Conservation (phyloP, 1,284 basidiomycete species). For the Trichosporon sp. region DNA sequence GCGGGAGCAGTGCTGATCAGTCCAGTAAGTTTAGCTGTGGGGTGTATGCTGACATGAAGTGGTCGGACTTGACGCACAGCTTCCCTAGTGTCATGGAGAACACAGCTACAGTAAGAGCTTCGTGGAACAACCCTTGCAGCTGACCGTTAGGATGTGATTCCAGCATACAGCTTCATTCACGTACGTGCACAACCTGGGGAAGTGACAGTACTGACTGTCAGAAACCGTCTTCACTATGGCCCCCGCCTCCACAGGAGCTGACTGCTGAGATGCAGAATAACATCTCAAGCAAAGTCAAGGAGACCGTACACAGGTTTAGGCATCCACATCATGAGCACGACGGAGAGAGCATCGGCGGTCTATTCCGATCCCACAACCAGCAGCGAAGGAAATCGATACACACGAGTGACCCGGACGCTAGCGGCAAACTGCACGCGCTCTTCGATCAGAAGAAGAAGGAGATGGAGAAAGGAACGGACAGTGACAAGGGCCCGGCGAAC, state of each 20-base stretch:
- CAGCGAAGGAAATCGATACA: conserved; percentile 2
- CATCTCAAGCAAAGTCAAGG: conserved; percentile 61
- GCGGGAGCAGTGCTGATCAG: conserved; percentile 81
- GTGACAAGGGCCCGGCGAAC: conserved; percentile 16
- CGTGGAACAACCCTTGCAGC: conserved; percentile 6
- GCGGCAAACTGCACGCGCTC: neutral
- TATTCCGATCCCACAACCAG: neutral
- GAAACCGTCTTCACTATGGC: conserved; percentile 87
- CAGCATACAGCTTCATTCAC: conserved; percentile 51
- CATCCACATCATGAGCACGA: neutral
- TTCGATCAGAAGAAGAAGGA: neutral
- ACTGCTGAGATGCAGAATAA: conserved; percentile 61
- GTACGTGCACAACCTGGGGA: conserved; percentile 22
- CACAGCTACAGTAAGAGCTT: conserved; percentile 63
- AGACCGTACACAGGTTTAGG: conserved; percentile 43
- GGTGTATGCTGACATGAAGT: conserved; percentile 23
- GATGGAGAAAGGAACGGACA: neutral
- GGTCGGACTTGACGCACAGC: conserved; percentile 82
- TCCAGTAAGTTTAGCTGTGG: conserved; percentile 51
- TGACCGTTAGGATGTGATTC: conserved; percentile 62
- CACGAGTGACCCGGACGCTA: conserved; percentile 8
- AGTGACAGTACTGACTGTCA: conserved; percentile 46
- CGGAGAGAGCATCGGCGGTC: too few species aligned
- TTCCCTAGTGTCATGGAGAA: conserved; percentile 81
- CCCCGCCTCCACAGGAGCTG: conserved; percentile 74